A percentile compares a stretch with the other conserved stretches of the same genome.
Evolutionary conservation across 257 asterid genomes (phyloP).

Genomic region (Echites panduratus): DNA sequence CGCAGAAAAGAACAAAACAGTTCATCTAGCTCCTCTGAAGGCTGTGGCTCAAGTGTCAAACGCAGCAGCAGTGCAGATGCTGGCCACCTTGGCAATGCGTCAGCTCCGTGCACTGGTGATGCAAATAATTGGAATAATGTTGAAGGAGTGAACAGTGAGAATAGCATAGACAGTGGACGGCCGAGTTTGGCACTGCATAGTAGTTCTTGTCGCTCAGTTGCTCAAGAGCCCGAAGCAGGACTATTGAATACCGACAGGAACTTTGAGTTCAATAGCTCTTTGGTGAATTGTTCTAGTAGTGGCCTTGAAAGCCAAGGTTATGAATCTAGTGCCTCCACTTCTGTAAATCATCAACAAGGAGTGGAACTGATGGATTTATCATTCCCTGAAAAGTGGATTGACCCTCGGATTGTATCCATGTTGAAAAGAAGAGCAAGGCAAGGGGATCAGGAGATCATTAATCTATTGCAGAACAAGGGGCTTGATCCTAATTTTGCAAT

Average conservation of each 20-base stretch:
- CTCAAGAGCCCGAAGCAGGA: slow-evolving; percentile 93
- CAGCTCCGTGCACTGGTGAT: slow-evolving; percentile 70
- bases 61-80: slow-evolving; percentile 99
- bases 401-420: slow-evolving; percentile 84
- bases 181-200: slow-evolving; percentile 78
- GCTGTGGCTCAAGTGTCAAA: slow-evolving; percentile 95
- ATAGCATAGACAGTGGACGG: slow-evolving; percentile 91
- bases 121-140: slow-evolving; percentile 68
- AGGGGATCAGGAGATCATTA: slow-evolving; percentile 82
- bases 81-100: slow-evolving; percentile 67
- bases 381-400: slow-evolving; percentile 83
- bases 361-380: slow-evolving; percentile 88
- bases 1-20: slow-evolving; percentile 82
- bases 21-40: slow-evolving; percentile 96
- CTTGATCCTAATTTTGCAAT: slow-evolving; percentile 98
- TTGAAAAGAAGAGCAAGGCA: slow-evolving; percentile 71
- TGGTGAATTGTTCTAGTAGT: slow-evolving; percentile 86
- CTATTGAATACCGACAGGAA: slow-evolving; percentile 65
- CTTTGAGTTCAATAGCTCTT: slow-evolving; percentile 55
- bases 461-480: slow-evolving; percentile 88
- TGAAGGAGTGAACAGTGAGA: slow-evolving; percentile 85
- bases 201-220: slow-evolving; percentile 83
- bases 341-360: slow-evolving; percentile 69
- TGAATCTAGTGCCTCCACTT: slow-evolving; percentile 82
- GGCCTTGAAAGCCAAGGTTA: slow-evolving; percentile 94